phyloP scores from a whole-genome alignment of 305 asterid species.

The Fraxinus sp. region DNA sequence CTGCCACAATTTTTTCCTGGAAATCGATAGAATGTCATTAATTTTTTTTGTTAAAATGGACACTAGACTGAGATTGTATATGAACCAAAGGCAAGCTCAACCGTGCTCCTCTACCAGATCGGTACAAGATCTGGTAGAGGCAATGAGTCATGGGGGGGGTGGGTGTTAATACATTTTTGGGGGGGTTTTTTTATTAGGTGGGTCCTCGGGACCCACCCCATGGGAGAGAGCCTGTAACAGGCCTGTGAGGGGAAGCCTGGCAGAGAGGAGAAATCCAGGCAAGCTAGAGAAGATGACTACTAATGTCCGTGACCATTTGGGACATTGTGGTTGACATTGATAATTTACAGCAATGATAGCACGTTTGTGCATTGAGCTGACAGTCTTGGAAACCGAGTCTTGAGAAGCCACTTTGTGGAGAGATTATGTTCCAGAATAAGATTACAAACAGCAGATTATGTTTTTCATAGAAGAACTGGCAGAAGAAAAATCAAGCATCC shows the following conservation, averaged over 20 bases:
- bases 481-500: conserved; percentile 15
- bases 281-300: not conserved
- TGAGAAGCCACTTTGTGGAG: not conserved
- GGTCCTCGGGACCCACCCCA: too few relatives aligned
- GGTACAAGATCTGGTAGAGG: too few relatives aligned
- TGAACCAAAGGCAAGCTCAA: too few relatives aligned
- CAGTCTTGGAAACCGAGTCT: not conserved
- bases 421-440: conserved; percentile 20
- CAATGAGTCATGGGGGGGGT: too few relatives aligned
- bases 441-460: conserved; percentile 14
- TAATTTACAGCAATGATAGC: not conserved
- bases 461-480: not conserved
- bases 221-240: too few relatives aligned
- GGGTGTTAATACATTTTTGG: too few relatives aligned
- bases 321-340: not conserved
- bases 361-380: not conserved
- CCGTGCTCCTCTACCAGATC: too few relatives aligned
- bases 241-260: too few relatives aligned
- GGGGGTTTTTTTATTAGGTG: too few relatives aligned
- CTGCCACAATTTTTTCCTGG: not conserved
- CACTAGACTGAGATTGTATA: not conserved
- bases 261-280: not conserved
- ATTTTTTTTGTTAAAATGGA: not conserved
- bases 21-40: not conserved
- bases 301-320: not conserved